Percentiles rank a stretch among this genome's conserved stretches.
Conservation (phyloP, 257 asterid species). For the Gardenia jasminoides region DNA sequence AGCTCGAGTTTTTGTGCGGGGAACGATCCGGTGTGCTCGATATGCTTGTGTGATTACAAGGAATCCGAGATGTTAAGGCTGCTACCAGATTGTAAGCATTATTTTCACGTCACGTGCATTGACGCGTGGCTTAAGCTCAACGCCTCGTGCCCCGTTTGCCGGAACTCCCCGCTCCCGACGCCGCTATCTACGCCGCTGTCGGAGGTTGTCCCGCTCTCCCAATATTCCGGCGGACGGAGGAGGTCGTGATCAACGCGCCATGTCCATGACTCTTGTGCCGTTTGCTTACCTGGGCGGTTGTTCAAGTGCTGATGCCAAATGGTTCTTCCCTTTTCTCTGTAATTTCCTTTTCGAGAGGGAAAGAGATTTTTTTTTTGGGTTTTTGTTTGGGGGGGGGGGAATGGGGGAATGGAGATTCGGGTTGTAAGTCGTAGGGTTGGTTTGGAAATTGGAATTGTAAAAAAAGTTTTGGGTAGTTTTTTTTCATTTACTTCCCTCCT, state of each 20-base stretch:
- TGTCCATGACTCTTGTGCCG: not conserved
- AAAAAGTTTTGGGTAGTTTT: slow-evolving; percentile 24
- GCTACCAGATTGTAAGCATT: slow-evolving; percentile 91
- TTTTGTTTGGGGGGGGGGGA: no score
- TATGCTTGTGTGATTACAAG: slow-evolving; percentile 81
- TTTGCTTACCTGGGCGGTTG: not conserved
- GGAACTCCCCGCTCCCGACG: slow-evolving; percentile 92
- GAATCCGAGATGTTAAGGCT: slow-evolving; percentile 83
- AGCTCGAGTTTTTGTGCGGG: slow-evolving; percentile 24
- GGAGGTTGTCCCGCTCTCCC: slow-evolving; percentile 98
- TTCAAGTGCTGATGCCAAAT: not conserved
- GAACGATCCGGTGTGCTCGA: slow-evolving; percentile 65
- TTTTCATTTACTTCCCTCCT: no score
- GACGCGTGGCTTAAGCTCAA: slow-evolving; percentile 94
- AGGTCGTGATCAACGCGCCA: slow-evolving; percentile 29
- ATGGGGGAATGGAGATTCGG: no score
- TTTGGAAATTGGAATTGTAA: not conserved
- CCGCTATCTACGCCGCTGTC: slow-evolving; percentile 91
- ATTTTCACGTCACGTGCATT: slow-evolving; percentile 78
- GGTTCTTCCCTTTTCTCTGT: not conserved
- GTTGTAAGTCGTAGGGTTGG: not conserved
- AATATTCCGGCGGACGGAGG: slow-evolving; percentile 84
- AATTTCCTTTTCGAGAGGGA: not conserved
- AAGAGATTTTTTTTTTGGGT: no score
- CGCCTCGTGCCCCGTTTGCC: slow-evolving; percentile 87